A percentile compares a stretch with the other conserved stretches of the same genome.
Conservation (phyloP, 164 flowering plant genomes). For the Hamamelis virginiana region DNA sequence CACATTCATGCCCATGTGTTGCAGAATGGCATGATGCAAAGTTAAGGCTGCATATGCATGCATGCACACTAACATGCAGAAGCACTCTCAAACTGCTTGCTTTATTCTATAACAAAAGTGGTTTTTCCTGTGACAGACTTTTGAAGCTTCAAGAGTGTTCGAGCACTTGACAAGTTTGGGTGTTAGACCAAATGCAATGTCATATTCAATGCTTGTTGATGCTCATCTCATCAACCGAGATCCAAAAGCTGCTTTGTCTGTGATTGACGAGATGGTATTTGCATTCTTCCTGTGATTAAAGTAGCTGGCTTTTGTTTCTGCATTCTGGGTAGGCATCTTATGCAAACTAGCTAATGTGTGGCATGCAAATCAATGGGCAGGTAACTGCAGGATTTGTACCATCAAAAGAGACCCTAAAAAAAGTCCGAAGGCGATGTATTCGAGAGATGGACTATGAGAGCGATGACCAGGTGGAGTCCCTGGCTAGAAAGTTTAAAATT, state of each 20-base stretch:
- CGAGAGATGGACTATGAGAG: constrained; percentile 75
- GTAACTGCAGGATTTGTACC: constrained; percentile 69
- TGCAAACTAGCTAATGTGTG: neutral
- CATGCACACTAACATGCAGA: neutral
- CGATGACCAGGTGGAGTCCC: constrained; percentile 49
- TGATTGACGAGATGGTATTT: constrained; percentile 76
- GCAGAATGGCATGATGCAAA: neutral
- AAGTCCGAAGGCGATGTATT: constrained; percentile 75
- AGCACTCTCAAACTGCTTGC: neutral
- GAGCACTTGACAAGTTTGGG: constrained; percentile 77
- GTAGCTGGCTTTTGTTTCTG: neutral
- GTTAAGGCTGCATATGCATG: neutral
- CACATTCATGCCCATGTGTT: neutral
- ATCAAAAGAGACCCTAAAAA: constrained; percentile 66
- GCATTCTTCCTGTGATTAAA: neutral
- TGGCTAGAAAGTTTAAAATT: constrained; percentile 45
- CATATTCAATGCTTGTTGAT: constrained; percentile 81
- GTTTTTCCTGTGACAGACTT: constrained; percentile 52
- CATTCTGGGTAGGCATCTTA: neutral
- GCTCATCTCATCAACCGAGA: constrained; percentile 85
- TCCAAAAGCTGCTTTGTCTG: constrained; percentile 69
- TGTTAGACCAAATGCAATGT: constrained; percentile 74
- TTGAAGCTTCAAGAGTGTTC: constrained; percentile 82
- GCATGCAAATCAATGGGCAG: constrained; percentile 37
- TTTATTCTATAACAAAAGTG: neutral